Evolutionary conservation across 2,329 filamentous ascomycete species (phyloP).

Genomic region (Westerdykella sp.): DNA sequence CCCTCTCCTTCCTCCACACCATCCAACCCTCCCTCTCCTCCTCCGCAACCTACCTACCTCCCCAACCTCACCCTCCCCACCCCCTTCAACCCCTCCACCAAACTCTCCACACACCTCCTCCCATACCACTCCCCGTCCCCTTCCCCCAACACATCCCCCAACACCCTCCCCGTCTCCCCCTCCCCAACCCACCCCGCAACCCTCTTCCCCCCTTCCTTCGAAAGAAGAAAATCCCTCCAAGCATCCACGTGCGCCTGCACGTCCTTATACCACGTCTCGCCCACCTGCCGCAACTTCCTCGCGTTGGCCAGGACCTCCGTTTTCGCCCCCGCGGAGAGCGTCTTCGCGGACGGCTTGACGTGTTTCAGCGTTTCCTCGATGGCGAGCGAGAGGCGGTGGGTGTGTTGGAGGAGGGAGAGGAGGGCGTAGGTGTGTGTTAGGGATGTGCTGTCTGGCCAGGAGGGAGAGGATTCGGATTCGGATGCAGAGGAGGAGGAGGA

Average conservation of each 20-base stretch:
- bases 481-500: no score
- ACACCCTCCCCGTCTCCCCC: background rate
- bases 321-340: background rate
- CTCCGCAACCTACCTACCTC: background rate
- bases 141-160: background rate
- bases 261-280: background rate
- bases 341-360: background rate
- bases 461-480: background rate
- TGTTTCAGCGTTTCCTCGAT: background rate
- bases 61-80: background rate
- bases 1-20: background rate
- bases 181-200: background rate
- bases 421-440: background rate
- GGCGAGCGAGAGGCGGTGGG: background rate
- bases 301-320: background rate
- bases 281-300: background rate
- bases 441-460: background rate
- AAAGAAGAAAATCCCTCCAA: background rate
- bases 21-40: background rate
- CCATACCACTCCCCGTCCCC: background rate
- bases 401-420: background rate
- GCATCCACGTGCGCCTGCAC: background rate
- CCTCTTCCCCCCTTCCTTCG: background rate
- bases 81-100: background rate
- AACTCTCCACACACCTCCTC: background rate